A percentile compares a stretch with the other conserved stretches of the same genome.
Evolutionary conservation across 2,329 filamentous ascomycete genomes (phyloP).

Genomic region (Ceratocystis colombiana): DNA sequence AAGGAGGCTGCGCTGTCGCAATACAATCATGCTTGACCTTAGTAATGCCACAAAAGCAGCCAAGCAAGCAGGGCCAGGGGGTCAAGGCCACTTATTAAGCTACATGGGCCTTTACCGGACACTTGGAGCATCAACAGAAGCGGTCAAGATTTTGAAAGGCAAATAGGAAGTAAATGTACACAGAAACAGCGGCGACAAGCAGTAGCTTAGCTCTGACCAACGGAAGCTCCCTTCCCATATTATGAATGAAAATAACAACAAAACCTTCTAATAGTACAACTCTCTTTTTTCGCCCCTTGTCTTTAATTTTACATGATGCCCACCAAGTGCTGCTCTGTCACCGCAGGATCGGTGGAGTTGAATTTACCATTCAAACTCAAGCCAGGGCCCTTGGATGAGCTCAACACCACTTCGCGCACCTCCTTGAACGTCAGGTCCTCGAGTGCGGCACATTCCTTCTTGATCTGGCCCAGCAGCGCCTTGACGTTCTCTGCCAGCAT

Average conservation of each 20-base stretch:
- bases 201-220: conserved; percentile 6
- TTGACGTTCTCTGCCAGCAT: conserved; percentile 78
- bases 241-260: conserved; percentile 4
- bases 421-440: conserved; percentile 43
- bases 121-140: conserved; percentile 44
- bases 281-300: conserved; percentile 18
- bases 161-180: conserved; percentile 24
- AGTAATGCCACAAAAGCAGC: conserved; percentile 41
- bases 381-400: conserved; percentile 76
- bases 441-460: conserved; percentile 65
- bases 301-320: conserved; percentile 42
- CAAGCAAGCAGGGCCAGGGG: conserved; percentile 36
- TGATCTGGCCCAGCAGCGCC: conserved; percentile 63
- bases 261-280: conserved; percentile 15
- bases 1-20: conserved; percentile 44
- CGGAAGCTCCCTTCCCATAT: conserved; percentile 17
- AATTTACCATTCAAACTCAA: conserved; percentile 78
- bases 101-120: conserved; percentile 45
- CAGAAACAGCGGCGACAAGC: background rate
- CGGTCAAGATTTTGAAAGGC: conserved; percentile 38
- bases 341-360: conserved; percentile 48
- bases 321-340: conserved; percentile 45
- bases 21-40: conserved; percentile 48
- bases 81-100: conserved; percentile 40
- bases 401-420: conserved; percentile 59